Evolutionary conservation across 352 stramenopile species (phyloP).

Genomic region (Pythium graminicola): DNA sequence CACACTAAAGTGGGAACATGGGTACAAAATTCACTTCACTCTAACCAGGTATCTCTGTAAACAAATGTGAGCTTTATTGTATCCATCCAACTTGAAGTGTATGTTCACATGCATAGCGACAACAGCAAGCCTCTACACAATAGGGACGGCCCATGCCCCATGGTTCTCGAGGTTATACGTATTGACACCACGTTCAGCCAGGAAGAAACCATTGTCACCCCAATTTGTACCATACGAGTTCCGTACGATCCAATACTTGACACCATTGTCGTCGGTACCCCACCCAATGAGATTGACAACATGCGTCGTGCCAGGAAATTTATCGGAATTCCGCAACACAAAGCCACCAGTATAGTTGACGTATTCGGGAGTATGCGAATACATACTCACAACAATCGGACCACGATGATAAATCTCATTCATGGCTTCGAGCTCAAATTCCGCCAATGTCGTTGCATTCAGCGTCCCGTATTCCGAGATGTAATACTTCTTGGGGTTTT

Average conservation of each 20-base stretch:
- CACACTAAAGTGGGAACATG: too few species aligned
- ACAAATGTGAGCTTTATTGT: not conserved
- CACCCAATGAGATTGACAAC: slow-evolving; percentile 95
- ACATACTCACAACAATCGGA: slow-evolving; percentile 92
- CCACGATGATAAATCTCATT: slow-evolving; percentile 95
- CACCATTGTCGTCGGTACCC: slow-evolving; percentile 73
- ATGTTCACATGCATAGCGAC: not conserved
- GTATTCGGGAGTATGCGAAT: slow-evolving; percentile 65
- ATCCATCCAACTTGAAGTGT: not conserved
- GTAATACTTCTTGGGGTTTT: slow-evolving; percentile 56
- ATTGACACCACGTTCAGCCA: slow-evolving; percentile 59
- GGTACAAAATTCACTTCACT: too few species aligned
- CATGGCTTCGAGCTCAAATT: slow-evolving; percentile 82
- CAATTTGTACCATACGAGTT: slow-evolving; percentile 87
- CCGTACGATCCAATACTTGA: slow-evolving; percentile 96
- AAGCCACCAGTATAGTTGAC: slow-evolving; percentile 88
- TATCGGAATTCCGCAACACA: slow-evolving; percentile 82
- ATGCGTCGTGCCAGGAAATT: slow-evolving; percentile 76
- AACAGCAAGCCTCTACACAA: slow-evolving; percentile 27
- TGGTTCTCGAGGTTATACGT: slow-evolving; percentile 76
- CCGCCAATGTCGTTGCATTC: slow-evolving; percentile 52
- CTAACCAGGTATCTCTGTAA: not conserved
- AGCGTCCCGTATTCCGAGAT: slow-evolving; percentile 73
- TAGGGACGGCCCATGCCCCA: slow-evolving; percentile 62
- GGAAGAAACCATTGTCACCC: slow-evolving; percentile 69